A percentile compares a stretch with the other conserved stretches of the same genome.
phyloP scores from a whole-genome alignment of 768 basidiomycete genomes.

The Trametes maxima region DNA sequence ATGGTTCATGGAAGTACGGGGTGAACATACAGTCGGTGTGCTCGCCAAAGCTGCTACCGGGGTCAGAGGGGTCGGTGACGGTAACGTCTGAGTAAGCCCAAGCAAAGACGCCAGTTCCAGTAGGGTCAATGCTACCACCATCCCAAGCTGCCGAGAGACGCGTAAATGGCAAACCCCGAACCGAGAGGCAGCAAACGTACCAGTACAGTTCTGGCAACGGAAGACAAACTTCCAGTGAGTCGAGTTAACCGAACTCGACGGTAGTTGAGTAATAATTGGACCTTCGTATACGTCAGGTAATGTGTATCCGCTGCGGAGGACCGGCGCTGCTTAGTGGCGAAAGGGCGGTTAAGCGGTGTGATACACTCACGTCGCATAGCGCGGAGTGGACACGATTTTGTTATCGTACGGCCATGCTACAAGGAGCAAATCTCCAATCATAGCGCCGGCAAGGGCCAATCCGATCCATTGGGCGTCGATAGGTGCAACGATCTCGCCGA shows the following conservation, averaged over 20 bases:
- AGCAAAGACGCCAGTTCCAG: slow-evolving; percentile 45
- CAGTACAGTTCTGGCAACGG: slow-evolving; percentile 66
- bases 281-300: slow-evolving; percentile 55
- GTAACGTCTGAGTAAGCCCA: slow-evolving; percentile 50
- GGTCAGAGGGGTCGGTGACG: slow-evolving; percentile 53
- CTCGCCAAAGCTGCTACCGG: slow-evolving; percentile 52
- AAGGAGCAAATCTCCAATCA: slow-evolving; percentile 57
- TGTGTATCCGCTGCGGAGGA: slow-evolving; percentile 46
- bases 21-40: slow-evolving; percentile 57
- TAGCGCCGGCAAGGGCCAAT: slow-evolving; percentile 52
- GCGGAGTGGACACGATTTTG: slow-evolving; percentile 52
- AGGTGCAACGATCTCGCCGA: slow-evolving; percentile 63
- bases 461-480: slow-evolving; percentile 59
- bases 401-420: slow-evolving; percentile 64
- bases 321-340: neutral
- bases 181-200: slow-evolving; percentile 36
- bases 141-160: slow-evolving; percentile 39
- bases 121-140: slow-evolving; percentile 41
- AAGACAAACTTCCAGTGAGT: slow-evolving; percentile 73
- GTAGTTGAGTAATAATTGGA: slow-evolving; percentile 54
- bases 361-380: slow-evolving; percentile 51
- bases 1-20: neutral
- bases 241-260: slow-evolving; percentile 52
- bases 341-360: neutral
- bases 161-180: neutral